Evolutionary conservation across 176 grass and related monocot genomes (phyloP).

Genomic region (Raddia guianensis): DNA sequence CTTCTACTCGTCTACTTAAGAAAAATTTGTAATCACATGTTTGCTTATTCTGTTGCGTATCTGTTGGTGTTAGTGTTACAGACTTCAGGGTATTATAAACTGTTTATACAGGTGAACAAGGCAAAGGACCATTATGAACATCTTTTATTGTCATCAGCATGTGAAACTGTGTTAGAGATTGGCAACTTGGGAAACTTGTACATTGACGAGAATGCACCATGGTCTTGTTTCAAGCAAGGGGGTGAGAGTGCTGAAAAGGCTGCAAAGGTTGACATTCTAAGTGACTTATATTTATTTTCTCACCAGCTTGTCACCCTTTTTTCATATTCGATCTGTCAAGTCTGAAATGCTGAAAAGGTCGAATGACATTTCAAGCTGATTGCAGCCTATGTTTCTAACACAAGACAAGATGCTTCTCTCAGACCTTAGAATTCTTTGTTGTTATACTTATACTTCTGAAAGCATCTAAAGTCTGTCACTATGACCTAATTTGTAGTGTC

Average conservation of each 20-base stretch:
- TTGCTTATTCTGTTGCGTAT: constrained; percentile 19
- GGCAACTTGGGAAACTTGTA: constrained; percentile 86
- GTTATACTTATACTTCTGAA: neutral
- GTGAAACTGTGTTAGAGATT: constrained; percentile 82
- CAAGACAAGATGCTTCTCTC: neutral
- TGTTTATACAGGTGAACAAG: constrained; percentile 64
- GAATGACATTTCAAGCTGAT: neutral
- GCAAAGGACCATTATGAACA: constrained; percentile 73
- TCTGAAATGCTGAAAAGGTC: constrained; percentile 6
- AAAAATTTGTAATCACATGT: neutral
- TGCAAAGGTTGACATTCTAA: constrained; percentile 65
- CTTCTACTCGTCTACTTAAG: constrained; percentile 22
- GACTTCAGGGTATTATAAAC: neutral
- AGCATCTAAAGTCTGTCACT: neutral
- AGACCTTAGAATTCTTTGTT: constrained; percentile 27
- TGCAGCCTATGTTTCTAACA: neutral
- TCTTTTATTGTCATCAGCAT: constrained; percentile 85
- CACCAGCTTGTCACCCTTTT: neutral
- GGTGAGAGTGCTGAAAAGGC: constrained; percentile 77
- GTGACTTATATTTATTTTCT: neutral
- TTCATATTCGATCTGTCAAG: constrained; percentile 12
- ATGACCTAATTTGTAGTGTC: neutral
- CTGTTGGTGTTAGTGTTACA: constrained; percentile 28
- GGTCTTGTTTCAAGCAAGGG: constrained; percentile 97
- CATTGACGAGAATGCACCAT: constrained; percentile 83